These are phyloP conservation scores for Annulohypoxylon nitens DNA, from an alignment of 495 filamentous ascomycete genomes.

Conservation along the genomic window DNA sequence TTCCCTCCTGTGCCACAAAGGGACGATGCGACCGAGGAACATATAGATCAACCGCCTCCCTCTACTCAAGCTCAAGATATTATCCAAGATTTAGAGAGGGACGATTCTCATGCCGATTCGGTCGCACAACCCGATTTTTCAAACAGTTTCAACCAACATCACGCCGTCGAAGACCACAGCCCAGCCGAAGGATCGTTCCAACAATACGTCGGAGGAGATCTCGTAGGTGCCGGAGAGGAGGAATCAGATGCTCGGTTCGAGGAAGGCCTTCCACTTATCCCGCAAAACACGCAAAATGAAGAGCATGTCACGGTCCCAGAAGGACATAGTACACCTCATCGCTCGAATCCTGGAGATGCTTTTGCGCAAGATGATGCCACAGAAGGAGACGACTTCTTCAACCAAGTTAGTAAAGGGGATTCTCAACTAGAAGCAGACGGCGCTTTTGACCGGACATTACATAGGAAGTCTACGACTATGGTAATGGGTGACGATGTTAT, in stretches of 20 bases:
- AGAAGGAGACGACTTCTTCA: conserved; percentile 68
- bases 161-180: conserved; percentile 1
- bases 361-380: conserved; percentile 57
- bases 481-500: conserved; percentile 60
- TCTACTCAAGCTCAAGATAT: conserved; percentile 61
- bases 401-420: conserved; percentile 51
- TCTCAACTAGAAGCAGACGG: conserved; percentile 36
- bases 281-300: conserved; percentile 49
- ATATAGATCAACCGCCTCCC: conserved; percentile 49
- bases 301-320: conserved; percentile 31
- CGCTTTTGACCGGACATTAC: conserved; percentile 51
- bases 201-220: conserved; percentile 54
- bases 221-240: conserved; percentile 54
- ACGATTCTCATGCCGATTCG: conserved; percentile 44
- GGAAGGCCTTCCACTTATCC: conserved; percentile 71
- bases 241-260: conserved; percentile 66
- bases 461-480: conserved; percentile 72
- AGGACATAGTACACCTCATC: conserved; percentile 21
- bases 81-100: conserved; percentile 55
- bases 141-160: conserved; percentile 6
- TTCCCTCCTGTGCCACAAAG: conserved; percentile 69
- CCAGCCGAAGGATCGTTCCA: conserved; percentile 29
- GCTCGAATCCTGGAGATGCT: conserved; percentile 38
- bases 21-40: conserved; percentile 43
- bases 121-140: conserved; percentile 29